Conservation (phyloP, 805 yeast species). For the Schwanniomyces occidentalis region DNA sequence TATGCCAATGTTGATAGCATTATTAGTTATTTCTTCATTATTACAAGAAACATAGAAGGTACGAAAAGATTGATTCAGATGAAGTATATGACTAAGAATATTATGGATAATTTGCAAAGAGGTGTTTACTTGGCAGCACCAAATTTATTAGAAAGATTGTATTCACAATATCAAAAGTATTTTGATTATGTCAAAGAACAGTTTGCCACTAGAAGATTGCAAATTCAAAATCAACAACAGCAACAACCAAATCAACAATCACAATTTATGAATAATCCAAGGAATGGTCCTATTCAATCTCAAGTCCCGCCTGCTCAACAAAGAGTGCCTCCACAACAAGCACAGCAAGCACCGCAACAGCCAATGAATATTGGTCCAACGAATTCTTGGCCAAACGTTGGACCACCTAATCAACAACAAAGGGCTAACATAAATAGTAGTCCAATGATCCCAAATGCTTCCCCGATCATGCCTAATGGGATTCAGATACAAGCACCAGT, state of each 20-base stretch:
- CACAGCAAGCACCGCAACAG: constrained; percentile 9
- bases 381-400: constrained; percentile 15
- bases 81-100: constrained; percentile 75
- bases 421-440: constrained; percentile 19
- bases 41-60: constrained; percentile 73
- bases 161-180: constrained; percentile 71
- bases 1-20: constrained; percentile 71
- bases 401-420: constrained; percentile 7
- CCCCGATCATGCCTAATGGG: constrained; percentile 13
- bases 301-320: constrained; percentile 5
- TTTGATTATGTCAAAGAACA: constrained; percentile 74
- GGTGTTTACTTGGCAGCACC: constrained; percentile 72
- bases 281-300: constrained; percentile 4
- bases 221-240: constrained; percentile 30
- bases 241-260: constrained; percentile 12
- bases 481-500: constrained; percentile 12
- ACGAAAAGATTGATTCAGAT: constrained; percentile 76
- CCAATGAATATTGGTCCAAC: constrained; percentile 12
- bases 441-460: constrained; percentile 24
- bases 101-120: constrained; percentile 65
- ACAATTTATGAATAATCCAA: constrained; percentile 6
- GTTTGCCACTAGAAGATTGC: constrained; percentile 39
- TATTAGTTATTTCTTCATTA: constrained; percentile 73
- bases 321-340: constrained; percentile 2
- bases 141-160: constrained; percentile 67